Conservation (phyloP, 2,329 filamentous ascomycete species). For the Claviceps sp. region DNA sequence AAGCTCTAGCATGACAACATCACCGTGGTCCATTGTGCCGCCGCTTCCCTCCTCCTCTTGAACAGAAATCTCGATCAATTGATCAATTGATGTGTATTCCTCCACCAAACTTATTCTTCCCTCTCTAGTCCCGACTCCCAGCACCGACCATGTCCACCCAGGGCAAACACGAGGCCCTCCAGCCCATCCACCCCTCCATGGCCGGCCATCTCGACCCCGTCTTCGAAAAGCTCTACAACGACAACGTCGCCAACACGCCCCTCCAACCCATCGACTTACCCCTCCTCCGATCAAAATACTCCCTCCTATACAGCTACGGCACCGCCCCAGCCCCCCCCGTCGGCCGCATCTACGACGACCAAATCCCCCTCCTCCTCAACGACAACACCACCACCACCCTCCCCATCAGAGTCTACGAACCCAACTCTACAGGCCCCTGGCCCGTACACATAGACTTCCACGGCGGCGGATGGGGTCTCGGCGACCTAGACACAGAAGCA, state of each 20-base stretch:
- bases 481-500: conserved; percentile 34
- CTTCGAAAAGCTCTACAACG: conserved; percentile 34
- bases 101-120: too few relatives aligned
- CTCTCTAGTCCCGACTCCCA: too few relatives aligned
- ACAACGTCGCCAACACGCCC: conserved; percentile 27
- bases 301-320: conserved; percentile 29
- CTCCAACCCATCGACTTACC: conserved; percentile 25
- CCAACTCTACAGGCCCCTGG: conserved; percentile 25
- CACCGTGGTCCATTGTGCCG: too few relatives aligned
- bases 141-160: not conserved
- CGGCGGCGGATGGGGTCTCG: conserved; percentile 36
- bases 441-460: conserved; percentile 36
- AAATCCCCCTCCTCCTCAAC: conserved; percentile 17
- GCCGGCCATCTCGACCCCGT: conserved; percentile 30
- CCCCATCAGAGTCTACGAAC: conserved; percentile 31
- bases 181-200: conserved; percentile 34
- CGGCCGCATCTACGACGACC: conserved; percentile 24
- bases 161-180: conserved; percentile 26
- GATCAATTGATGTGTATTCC: too few relatives aligned
- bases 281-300: conserved; percentile 27
- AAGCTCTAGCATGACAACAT: too few relatives aligned
- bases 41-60: too few relatives aligned
- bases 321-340: conserved; percentile 28
- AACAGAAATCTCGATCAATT: too few relatives aligned
- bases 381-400: conserved; percentile 14